Base-by-base conservation (phyloP, 225 moss, liverwort and hornwort species). In the Pseudoscleropodium purum region DNA sequence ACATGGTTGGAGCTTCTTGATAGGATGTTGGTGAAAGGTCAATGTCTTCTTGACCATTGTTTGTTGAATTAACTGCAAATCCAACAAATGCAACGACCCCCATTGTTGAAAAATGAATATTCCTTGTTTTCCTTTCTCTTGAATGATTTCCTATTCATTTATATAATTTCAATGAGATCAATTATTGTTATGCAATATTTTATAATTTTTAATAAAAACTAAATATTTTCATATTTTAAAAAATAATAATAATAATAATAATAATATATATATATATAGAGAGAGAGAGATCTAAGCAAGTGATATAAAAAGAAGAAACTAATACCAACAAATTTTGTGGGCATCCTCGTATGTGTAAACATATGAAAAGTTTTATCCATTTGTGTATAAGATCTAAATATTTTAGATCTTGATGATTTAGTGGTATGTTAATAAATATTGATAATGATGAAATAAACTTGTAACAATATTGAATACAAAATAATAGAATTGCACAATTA, bases 1-100 rank as follows among this genome's bases (percentile, higher is more conserved):
- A 94, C 85, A 92, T 94, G 1, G 82, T 94, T 20, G 92, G 92
- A 31, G 91, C 81, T 76, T 94, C 87, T 77, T 91, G 86, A 31
- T 76, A 84, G 57, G 89, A 68, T 63, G 59, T 56, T 29, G 86
- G 67, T n/a, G 68, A 21, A 39, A 62, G 15, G 26, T 88, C 82
- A 86, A 36, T n/a, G 27, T 86, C 63, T 7, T 87, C 68, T 73
- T 86, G 66, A 77, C 37, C 49, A 79, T 45, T 93, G 5, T 75
- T 2, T 66, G 80, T 83, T 75, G 90, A 73, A 52, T 91, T 68
- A 43, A 37, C 8, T 9, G 39, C 52, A 37, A 57, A 15, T 13
- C 26, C 39, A 84, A 81, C 15, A 63, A 81, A 56, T 82, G 88
- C 73, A 66, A 84, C 24, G 70, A 88, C 4, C 13, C 5, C 67